Evolutionary conservation across 495 filamentous ascomycete species (phyloP).

Genomic region (Acidomyces sp.): DNA sequence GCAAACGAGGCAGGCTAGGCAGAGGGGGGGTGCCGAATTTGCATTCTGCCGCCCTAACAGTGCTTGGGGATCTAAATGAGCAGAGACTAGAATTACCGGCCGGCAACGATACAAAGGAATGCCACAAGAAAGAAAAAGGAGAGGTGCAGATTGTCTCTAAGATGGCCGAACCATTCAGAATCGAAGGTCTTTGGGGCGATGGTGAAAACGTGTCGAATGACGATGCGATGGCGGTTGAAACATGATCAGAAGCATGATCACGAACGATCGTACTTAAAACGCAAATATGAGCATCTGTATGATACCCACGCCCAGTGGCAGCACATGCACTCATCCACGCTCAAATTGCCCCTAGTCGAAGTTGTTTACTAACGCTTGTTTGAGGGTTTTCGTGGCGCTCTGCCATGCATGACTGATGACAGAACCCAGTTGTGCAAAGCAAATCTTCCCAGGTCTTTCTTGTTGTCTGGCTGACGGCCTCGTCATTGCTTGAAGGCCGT

Average conservation of each 20-base stretch:
- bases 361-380: too few relatives aligned
- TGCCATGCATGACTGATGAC: too few relatives aligned
- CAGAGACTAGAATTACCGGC: slow-evolving; percentile 67
- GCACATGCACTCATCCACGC: too few relatives aligned
- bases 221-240: not conserved
- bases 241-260: too few relatives aligned
- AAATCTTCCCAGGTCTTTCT: too few relatives aligned
- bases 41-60: slow-evolving; percentile 73
- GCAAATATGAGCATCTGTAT: too few relatives aligned
- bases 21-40: slow-evolving; percentile 86
- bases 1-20: slow-evolving; percentile 80
- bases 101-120: slow-evolving; percentile 26
- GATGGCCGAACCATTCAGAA: slow-evolving; percentile 91
- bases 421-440: too few relatives aligned
- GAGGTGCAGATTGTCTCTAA: slow-evolving; percentile 60
- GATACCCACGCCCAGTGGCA: too few relatives aligned
- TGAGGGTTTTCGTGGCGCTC: too few relatives aligned
- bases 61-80: slow-evolving; percentile 91
- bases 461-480: too few relatives aligned
- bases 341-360: too few relatives aligned
- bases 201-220: slow-evolving; percentile 16
- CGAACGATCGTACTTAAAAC: too few relatives aligned
- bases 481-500: slow-evolving; percentile 43
- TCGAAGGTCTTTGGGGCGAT: slow-evolving; percentile 86
- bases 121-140: slow-evolving; percentile 21